A percentile compares a stretch with the other conserved stretches of the same genome.
These are phyloP conservation scores for Zygoascus meyerae DNA, from an alignment of 1,139 yeast genomes.

Conservation along the genomic window DNA sequence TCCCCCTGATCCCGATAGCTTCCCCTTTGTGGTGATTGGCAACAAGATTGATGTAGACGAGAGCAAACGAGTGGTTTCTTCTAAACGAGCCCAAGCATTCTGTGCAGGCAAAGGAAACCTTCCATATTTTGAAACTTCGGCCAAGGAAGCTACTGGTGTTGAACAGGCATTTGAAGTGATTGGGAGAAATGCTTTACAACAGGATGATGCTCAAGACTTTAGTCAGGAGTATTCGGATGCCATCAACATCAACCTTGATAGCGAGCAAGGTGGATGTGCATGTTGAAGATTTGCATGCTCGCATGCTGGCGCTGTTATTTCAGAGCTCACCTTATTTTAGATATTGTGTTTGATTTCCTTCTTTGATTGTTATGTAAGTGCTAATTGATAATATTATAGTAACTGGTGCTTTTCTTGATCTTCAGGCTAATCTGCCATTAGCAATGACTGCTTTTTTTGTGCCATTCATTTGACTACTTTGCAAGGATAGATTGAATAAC, in stretches of 20 bases:
- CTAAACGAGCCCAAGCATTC: slow-evolving; percentile 79
- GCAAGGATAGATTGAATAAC: too few species aligned
- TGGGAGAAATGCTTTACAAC: slow-evolving; percentile 91
- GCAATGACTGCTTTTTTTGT: too few species aligned
- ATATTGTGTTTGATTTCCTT: too few species aligned
- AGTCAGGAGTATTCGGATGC: slow-evolving; percentile 95
- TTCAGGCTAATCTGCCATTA: too few species aligned
- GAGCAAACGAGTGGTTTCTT: slow-evolving; percentile 71
- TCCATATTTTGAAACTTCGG: slow-evolving; percentile 92
- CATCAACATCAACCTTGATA: slow-evolving; percentile 86
- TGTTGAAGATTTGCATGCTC: slow-evolving; percentile 49
- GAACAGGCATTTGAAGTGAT: slow-evolving; percentile 95
- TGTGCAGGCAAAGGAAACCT: slow-evolving; percentile 83
- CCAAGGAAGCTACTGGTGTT: slow-evolving; percentile 89
- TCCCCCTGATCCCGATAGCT: slow-evolving; percentile 87
- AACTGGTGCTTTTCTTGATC: too few species aligned
- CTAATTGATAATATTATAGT: too few species aligned
- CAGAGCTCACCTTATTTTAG: too few species aligned
- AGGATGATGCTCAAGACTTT: slow-evolving; percentile 78
- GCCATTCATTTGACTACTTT: too few species aligned
- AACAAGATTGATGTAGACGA: slow-evolving; percentile 95
- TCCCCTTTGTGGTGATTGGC: slow-evolving; percentile 92
- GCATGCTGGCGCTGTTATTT: too few species aligned
- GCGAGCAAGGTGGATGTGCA: slow-evolving; percentile 69
- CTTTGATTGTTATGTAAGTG: too few species aligned